These are phyloP conservation scores for Silene coronaria DNA, from an alignment of 179 eudicot genomes.

Conservation along the genomic window DNA sequence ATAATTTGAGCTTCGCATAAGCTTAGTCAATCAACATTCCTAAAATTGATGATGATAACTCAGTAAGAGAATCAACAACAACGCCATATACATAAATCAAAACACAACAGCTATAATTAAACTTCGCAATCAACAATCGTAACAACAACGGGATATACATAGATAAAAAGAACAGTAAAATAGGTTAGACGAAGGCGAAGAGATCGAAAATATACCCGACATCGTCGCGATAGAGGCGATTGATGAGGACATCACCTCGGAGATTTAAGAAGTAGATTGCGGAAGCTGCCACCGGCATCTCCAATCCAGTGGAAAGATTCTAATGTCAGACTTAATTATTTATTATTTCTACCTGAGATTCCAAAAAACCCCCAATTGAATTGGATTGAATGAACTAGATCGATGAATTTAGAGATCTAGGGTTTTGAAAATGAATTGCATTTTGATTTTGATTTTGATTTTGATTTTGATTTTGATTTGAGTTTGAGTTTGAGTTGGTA, in stretches of 20 bases:
- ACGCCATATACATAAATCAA: not conserved
- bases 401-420: conserved; percentile 7
- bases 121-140: not conserved
- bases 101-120: not conserved
- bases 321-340: not conserved
- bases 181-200: not conserved
- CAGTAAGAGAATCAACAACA: not conserved
- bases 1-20: not conserved
- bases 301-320: conserved; percentile 20
- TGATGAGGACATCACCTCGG: conserved; percentile 99
- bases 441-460: not conserved
- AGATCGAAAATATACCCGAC: conserved; percentile 54
- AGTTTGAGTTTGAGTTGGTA: not conserved
- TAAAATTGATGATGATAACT: not conserved
- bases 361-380: not conserved
- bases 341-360: not conserved
- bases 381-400: not conserved
- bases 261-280: conserved; percentile 92
- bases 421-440: conserved; percentile 1
- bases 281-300: conserved; percentile 97
- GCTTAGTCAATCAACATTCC: not conserved
- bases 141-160: not conserved
- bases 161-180: not conserved
- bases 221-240: conserved; percentile 97
- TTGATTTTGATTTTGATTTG: not conserved